These are phyloP conservation scores for Didymellaceae sp. DNA, from an alignment of 2,329 filamentous ascomycete species.

Conservation along the genomic window DNA sequence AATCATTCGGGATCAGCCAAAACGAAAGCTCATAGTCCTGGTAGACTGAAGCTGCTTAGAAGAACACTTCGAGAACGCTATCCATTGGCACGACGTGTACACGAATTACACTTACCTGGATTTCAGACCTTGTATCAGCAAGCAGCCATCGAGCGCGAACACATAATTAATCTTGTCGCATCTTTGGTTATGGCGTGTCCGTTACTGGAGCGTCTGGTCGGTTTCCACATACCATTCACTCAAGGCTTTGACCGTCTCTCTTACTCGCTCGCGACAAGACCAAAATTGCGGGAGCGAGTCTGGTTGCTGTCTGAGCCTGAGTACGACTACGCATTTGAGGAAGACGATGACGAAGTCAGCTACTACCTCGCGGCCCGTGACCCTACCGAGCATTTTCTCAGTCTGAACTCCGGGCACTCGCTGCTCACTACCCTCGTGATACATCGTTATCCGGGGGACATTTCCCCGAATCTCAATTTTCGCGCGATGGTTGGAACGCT, in stretches of 20 bases:
- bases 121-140: slow-evolving; percentile 51
- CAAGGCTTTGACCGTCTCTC: slow-evolving; percentile 62
- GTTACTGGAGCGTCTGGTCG: slow-evolving; percentile 61
- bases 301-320: slow-evolving; percentile 57
- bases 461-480: slow-evolving; percentile 56
- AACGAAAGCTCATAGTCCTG: slow-evolving; percentile 56
- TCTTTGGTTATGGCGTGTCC: slow-evolving; percentile 66
- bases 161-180: slow-evolving; percentile 60
- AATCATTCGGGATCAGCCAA: slow-evolving; percentile 34
- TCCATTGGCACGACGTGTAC: slow-evolving; percentile 59
- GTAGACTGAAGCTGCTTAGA: slow-evolving; percentile 61
- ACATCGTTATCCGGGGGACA: slow-evolving; percentile 41
- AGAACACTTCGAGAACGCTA: slow-evolving; percentile 61
- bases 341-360: slow-evolving; percentile 38
- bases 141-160: slow-evolving; percentile 53
- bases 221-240: slow-evolving; percentile 60
- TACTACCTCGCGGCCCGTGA: slow-evolving; percentile 53
- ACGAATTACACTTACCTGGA: slow-evolving; percentile 60
- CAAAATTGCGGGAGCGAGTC: slow-evolving; percentile 60
- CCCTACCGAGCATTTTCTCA: slow-evolving; percentile 60
- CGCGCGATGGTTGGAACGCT: slow-evolving; percentile 62
- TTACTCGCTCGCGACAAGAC: slow-evolving; percentile 62
- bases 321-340: slow-evolving; percentile 37
- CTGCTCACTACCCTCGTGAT: slow-evolving; percentile 62
- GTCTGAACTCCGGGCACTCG: slow-evolving; percentile 60